Percentiles rank a stretch among this genome's conserved stretches.
These are phyloP conservation scores for Kentomonas sorsogonicus DNA, from an alignment of 208 protist genomes.

Conservation along the genomic window DNA sequence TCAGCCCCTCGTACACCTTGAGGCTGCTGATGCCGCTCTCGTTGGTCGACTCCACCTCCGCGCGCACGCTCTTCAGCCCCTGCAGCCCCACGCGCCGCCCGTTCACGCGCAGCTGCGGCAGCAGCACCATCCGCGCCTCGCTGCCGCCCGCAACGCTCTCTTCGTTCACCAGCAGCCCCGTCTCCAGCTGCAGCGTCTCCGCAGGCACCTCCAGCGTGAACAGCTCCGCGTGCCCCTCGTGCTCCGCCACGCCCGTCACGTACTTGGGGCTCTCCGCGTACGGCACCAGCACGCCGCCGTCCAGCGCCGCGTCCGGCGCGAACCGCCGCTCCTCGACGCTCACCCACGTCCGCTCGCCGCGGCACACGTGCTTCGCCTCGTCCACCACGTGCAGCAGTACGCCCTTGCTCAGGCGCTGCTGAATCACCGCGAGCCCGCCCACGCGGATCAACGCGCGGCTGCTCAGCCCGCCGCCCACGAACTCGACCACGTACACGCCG, in stretches of 20 bases:
- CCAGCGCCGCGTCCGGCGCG: slow-evolving; percentile 2
- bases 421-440: slow-evolving; percentile 6
- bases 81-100: slow-evolving; percentile 2
- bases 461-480: slow-evolving; percentile 7
- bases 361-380: slow-evolving; percentile 4
- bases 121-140: slow-evolving; percentile 2
- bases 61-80: slow-evolving; percentile 7
- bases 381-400: slow-evolving; percentile 14
- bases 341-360: slow-evolving; percentile 5
- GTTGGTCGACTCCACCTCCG: slow-evolving; percentile 6
- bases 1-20: slow-evolving; percentile 8
- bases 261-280: background rate
- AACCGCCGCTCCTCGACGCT: slow-evolving; percentile 1
- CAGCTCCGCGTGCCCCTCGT: slow-evolving; percentile 11
- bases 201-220: background rate
- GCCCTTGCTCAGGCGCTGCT: slow-evolving; percentile 10
- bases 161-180: slow-evolving; percentile 8
- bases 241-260: slow-evolving; percentile 2
- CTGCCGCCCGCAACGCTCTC: slow-evolving; percentile 8
- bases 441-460: slow-evolving; percentile 8
- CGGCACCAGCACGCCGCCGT: slow-evolving; percentile 10
- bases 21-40: background rate
- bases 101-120: background rate
- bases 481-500: slow-evolving; percentile 13
- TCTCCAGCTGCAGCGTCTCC: background rate